These are phyloP conservation scores for Ambrosia hybrid DNA, from an alignment of 140 eudicot genomes.

Conservation along the genomic window DNA sequence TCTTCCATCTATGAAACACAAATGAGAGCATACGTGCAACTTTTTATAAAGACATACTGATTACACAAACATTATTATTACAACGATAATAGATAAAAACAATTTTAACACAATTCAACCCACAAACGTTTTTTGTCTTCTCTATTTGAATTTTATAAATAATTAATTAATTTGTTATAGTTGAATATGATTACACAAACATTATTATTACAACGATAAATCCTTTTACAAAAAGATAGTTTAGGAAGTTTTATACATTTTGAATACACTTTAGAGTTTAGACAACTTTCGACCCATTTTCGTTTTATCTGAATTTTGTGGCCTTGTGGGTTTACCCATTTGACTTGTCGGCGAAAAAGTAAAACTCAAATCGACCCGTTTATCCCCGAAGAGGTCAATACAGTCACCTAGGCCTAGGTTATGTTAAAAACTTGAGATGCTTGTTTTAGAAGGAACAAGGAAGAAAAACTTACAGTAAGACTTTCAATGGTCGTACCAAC, in stretches of 20 bases:
- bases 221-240: too few relatives aligned
- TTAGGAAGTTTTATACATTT: background rate
- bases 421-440: background rate
- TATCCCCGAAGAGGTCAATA: too few relatives aligned
- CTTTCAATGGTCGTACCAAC: slow-evolving; percentile 91
- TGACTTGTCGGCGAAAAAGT: too few relatives aligned
- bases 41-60: background rate
- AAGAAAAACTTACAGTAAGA: slow-evolving; percentile 60
- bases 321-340: too few relatives aligned
- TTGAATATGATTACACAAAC: background rate
- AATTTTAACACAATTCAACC: background rate
- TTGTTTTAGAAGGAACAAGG: background rate
- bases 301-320: too few relatives aligned
- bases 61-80: too few relatives aligned
- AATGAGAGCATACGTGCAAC: background rate
- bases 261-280: too few relatives aligned
- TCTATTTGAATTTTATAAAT: background rate
- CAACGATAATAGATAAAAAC: too few relatives aligned
- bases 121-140: slow-evolving; percentile 6
- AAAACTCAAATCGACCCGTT: too few relatives aligned
- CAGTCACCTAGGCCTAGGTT: too few relatives aligned
- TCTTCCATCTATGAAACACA: slow-evolving; percentile 83
- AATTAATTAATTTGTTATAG: background rate
- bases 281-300: too few relatives aligned
- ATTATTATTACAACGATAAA: too few relatives aligned